phyloP scores from a whole-genome alignment of 2,329 filamentous ascomycete genomes.

The Cladosporium halotolerans region DNA sequence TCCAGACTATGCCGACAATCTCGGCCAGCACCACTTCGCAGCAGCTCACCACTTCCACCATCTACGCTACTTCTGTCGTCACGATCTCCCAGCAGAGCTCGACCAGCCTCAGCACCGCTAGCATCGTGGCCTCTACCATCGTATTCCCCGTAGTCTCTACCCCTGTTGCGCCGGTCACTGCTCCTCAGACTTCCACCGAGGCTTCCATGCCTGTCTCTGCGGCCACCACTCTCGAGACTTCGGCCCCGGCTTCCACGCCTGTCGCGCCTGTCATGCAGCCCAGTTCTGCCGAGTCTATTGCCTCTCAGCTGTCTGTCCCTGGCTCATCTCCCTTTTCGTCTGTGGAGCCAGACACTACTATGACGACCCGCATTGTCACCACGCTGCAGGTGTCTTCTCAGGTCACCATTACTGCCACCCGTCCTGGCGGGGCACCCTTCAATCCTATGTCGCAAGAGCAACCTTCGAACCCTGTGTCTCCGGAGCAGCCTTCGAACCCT shows the following conservation, averaged over 20 bases:
- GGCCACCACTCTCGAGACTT: neutral
- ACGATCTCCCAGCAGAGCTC: neutral
- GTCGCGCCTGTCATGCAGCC: neutral
- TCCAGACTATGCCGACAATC: neutral
- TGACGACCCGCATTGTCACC: neutral
- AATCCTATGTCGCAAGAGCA: neutral
- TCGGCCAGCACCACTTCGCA: neutral
- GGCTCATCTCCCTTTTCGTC: neutral
- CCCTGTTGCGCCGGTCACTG: neutral
- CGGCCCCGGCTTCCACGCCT: neutral
- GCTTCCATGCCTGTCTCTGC: neutral
- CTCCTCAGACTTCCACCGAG: neutral
- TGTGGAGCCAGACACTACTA: constrained; percentile 1
- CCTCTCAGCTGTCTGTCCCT: neutral
- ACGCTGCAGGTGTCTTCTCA: neutral
- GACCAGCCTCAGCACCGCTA: neutral
- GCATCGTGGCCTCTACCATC: constrained; percentile 3
- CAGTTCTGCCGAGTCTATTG: neutral
- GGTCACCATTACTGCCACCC: constrained; percentile 3
- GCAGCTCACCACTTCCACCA: neutral
- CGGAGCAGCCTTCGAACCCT: neutral
- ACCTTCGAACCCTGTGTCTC: neutral
- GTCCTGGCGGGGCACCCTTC: neutral
- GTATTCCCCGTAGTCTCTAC: neutral
- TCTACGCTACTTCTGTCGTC: constrained; percentile 1